These are phyloP conservation scores for Scortechinia acanthostroma DNA, from an alignment of 2,329 filamentous ascomycete genomes.

Conservation along the genomic window DNA sequence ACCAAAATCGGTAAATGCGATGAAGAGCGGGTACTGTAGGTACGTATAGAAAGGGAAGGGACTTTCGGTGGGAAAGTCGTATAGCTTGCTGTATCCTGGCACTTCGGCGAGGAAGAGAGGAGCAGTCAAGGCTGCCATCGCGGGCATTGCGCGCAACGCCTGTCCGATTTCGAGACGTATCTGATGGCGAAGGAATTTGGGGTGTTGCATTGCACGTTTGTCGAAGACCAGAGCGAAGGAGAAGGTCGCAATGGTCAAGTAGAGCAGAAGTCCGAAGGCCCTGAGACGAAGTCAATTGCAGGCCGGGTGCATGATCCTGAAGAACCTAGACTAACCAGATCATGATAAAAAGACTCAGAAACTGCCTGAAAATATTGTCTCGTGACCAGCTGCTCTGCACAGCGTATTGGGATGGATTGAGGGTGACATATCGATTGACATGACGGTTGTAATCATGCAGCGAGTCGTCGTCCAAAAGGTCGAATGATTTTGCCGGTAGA, in stretches of 20 bases:
- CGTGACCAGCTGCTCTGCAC: neutral
- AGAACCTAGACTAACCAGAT: neutral
- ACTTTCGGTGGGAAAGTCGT: constrained; percentile 47
- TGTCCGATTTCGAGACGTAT: constrained; percentile 57
- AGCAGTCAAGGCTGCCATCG: constrained; percentile 57
- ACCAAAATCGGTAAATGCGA: constrained; percentile 61
- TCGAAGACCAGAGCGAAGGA: constrained; percentile 35
- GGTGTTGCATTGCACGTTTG: constrained; percentile 59
- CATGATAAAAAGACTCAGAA: neutral
- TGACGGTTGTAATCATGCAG: neutral
- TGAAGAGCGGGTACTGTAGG: constrained; percentile 59
- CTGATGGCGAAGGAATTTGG: constrained; percentile 66
- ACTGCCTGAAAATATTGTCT: neutral
- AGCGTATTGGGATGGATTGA: neutral
- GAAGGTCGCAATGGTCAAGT: neutral
- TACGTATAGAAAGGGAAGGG: constrained; percentile 42
- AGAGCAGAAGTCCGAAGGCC: neutral
- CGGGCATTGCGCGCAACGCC: constrained; percentile 48
- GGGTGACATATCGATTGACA: neutral
- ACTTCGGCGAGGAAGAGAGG: constrained; percentile 59
- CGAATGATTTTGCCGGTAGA: neutral
- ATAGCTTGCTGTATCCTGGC: constrained; percentile 60
- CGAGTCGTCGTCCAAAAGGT: neutral
- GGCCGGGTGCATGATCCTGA: neutral
- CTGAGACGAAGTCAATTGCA: neutral